A percentile compares a stretch with the other conserved stretches of the same genome.
phyloP scores from a whole-genome alignment of 2,329 filamentous ascomycete genomes.

The Nigrospora oryzae region DNA sequence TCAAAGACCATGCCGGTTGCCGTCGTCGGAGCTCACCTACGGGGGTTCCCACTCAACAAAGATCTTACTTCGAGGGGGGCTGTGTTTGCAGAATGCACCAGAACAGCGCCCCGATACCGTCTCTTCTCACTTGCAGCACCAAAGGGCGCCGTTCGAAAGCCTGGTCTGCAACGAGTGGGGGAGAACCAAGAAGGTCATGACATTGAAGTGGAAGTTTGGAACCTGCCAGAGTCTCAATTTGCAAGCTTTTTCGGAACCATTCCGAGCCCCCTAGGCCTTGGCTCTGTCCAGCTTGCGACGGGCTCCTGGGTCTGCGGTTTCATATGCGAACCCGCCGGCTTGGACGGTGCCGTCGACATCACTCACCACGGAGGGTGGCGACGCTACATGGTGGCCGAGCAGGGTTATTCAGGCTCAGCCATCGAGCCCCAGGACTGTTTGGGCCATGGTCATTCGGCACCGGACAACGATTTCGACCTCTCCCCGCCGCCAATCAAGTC shows the following conservation, averaged over 20 bases:
- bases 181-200: slow-evolving; percentile 9
- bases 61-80: slow-evolving; percentile 22
- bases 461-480: no score
- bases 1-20: slow-evolving; percentile 10
- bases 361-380: slow-evolving; percentile 23
- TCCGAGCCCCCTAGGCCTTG: slow-evolving; percentile 23
- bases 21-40: slow-evolving; percentile 25
- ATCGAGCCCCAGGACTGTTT: not conserved
- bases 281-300: slow-evolving; percentile 23
- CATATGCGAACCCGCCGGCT: slow-evolving; percentile 25
- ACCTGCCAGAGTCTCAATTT: slow-evolving; percentile 17
- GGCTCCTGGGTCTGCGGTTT: slow-evolving; percentile 25
- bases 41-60: slow-evolving; percentile 23
- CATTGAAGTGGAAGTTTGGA: slow-evolving; percentile 27
- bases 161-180: slow-evolving; percentile 20
- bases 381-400: slow-evolving; percentile 9
- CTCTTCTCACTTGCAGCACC: not conserved
- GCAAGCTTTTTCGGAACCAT: slow-evolving; percentile 23
- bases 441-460: not conserved
- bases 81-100: slow-evolving; percentile 12
- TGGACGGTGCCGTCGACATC: slow-evolving; percentile 21
- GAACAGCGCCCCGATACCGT: slow-evolving; percentile 12
- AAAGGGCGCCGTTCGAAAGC: slow-evolving; percentile 11
- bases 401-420: not conserved
- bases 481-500: no score